Evolutionary conservation across 495 filamentous ascomycete genomes (phyloP).

Genomic region (Tuber calosporum): DNA sequence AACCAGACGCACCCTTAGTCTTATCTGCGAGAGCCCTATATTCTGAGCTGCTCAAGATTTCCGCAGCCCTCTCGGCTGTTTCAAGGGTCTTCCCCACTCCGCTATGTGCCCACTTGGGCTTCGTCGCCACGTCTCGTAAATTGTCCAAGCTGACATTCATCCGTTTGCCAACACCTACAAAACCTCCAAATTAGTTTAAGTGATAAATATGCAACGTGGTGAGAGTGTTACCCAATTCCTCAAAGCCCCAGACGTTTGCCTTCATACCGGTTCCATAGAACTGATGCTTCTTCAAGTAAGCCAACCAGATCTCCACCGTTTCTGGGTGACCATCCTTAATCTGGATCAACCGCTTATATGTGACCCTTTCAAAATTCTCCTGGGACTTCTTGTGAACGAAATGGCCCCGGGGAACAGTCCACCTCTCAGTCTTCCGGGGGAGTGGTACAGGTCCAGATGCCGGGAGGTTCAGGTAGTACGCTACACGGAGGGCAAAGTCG

Average conservation of each 20-base stretch:
- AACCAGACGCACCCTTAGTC: too few species aligned
- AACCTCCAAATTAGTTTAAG: not conserved
- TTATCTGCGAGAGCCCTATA: slow-evolving; percentile 40
- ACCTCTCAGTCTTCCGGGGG: slow-evolving; percentile 75
- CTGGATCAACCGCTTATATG: slow-evolving; percentile 77
- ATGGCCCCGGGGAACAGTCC: slow-evolving; percentile 83
- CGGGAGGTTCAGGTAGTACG: slow-evolving; percentile 85
- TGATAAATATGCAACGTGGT: not conserved
- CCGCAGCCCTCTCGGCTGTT: slow-evolving; percentile 51
- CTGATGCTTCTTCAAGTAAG: slow-evolving; percentile 78
- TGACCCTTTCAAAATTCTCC: slow-evolving; percentile 94
- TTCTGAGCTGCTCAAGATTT: slow-evolving; percentile 51
- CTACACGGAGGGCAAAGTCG: slow-evolving; percentile 89
- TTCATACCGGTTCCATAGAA: slow-evolving; percentile 98
- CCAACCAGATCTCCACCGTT: slow-evolving; percentile 81
- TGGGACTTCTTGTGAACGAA: slow-evolving; percentile 96
- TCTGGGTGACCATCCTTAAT: slow-evolving; percentile 89
- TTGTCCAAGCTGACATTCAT: slow-evolving; percentile 58
- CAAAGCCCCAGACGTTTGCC: slow-evolving; percentile 88
- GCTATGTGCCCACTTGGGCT: slow-evolving; percentile 58
- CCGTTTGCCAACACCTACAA: slow-evolving; percentile 56
- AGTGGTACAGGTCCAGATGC: slow-evolving; percentile 84
- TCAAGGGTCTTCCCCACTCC: slow-evolving; percentile 51
- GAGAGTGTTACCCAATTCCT: slow-evolving; percentile 54
- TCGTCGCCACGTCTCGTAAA: slow-evolving; percentile 52